Base-by-base conservation (phyloP, 2,329 filamentous ascomycete species). In the Exophiala sp. region DNA sequence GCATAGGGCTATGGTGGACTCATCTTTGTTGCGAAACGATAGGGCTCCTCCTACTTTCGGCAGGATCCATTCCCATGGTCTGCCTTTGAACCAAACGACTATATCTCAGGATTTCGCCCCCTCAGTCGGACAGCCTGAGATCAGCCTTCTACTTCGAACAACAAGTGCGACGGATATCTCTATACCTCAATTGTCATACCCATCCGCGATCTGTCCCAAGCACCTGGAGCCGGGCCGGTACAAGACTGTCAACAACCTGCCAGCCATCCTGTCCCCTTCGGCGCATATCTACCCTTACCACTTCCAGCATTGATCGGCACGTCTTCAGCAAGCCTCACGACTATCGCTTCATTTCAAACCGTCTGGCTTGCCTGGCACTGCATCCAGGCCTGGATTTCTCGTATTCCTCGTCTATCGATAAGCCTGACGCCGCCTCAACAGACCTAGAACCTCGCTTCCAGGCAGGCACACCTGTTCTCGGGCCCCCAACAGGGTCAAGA, bases 91-190 rank as follows among this genome's bases (percentile, higher is more conserved):
- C 32, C 34, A 52, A 42, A 53, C 27, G 42, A 54, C 41, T 57
- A 57, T 57, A 57, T 52, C 54, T 57, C 48, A 49, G 44, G 50
- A 57, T 57, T 57, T 57, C 51, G 51, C 54, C 54, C 54, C 52
- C 50, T 44, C 43, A 9, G 21, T 24, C n/a, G 11, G 14, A 43
- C 50, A 47, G 42, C 41, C 51, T 50, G 48, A 47, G 50, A 42
- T 21, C 51, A 51, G 45, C 52, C 34, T 40, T 34, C 21, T 38
- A 4, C 14, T 37, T 37, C 34, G 14, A 19, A 19, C 18, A n/a
- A 37, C 34, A 8, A 18, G 5, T 34, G 6, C 11, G 11, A 34
- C 30, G 32, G 35, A 38, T 42, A 46, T 40, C 49, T 48, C 38
- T 10, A 34, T 10, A 23, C 29, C 22, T 34, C 29, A 6, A 22